Percentiles rank a stretch among this genome's conserved stretches.
Evolutionary conservation across 192 early-diverging fungal species (phyloP).

Genomic region (Coemansia sp.): DNA sequence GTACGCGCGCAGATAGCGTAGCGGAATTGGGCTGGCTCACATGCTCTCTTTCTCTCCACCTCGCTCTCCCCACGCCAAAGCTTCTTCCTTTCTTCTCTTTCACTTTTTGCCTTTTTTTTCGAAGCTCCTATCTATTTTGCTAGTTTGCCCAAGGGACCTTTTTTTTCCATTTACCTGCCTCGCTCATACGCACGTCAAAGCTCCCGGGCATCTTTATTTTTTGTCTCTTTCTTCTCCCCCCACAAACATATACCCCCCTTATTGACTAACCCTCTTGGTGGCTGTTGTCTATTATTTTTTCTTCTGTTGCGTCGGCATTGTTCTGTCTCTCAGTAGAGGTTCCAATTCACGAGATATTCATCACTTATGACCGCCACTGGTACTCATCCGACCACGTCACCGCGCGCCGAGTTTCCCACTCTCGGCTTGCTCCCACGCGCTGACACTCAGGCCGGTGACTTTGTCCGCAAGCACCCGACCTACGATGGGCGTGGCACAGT

Average conservation of each 20-base stretch:
- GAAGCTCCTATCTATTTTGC: background rate
- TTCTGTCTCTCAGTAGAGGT: background rate
- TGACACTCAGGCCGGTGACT: slow-evolving; percentile 84
- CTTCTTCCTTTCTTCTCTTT: background rate
- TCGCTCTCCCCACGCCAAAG: background rate
- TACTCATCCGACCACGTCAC: slow-evolving; percentile 38
- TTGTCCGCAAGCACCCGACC: slow-evolving; percentile 74
- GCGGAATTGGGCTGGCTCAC: background rate
- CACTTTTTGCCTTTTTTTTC: background rate
- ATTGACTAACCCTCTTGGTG: background rate
- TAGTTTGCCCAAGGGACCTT: slow-evolving; percentile 1
- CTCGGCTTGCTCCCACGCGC: slow-evolving; percentile 68
- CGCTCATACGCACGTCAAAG: too few relatives aligned
- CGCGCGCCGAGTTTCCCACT: slow-evolving; percentile 66
- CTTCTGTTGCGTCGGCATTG: slow-evolving; percentile 1
- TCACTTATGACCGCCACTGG: slow-evolving; percentile 4
- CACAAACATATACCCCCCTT: background rate
- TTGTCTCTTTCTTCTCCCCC: background rate
- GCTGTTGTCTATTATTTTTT: background rate
- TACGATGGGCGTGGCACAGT: slow-evolving; percentile 91
- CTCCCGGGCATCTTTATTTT: background rate
- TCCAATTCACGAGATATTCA: slow-evolving; percentile 11
- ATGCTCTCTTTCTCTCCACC: background rate
- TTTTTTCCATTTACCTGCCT: background rate
- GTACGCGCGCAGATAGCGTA: background rate